Base-by-base conservation (phyloP, 768 basidiomycete genomes). In the Suillus luteus region DNA sequence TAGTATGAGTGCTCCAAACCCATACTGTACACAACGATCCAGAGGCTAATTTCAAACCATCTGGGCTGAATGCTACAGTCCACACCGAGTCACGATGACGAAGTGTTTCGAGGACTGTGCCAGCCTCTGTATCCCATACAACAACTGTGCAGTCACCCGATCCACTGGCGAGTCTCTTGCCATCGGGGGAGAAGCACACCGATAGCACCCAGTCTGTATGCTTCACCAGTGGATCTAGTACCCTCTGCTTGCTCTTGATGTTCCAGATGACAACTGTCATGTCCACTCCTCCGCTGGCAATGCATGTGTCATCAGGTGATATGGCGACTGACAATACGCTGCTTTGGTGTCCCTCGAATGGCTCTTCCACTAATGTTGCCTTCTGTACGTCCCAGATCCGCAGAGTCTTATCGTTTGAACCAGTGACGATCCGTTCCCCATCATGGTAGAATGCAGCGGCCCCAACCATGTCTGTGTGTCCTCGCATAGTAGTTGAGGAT, bases 151-250 rank as follows among this genome's bases (percentile, higher is more conserved):
- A 19, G 44, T 82, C 81, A 22, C 77, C 68, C 35, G 74, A 75
- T 2, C 78, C 80, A 15, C 79, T 79, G 38, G 77, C 79, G 22
- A 82, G 71, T 57, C 75, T 72, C 48, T 76, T 73, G 1, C 78
- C 79, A 68, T 81, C 78, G 33, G 80, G 79, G 10, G 78, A 79
- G 62, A 82, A 76, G 65, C 73, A 67, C 58, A 82, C 73, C 33
- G 72, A 73, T 33, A 33, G 4, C 33, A 33, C 33, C 33, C 33
- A 33, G 2, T 7, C 33, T 33, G 33, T 22, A 48, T 48, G 46
- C 46, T 48, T 48, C 46, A 48, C 46, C 22, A 48, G 46, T 12
- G 46, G 46, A 22, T 48, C 46, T 11, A 48, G 22, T 24, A 48
- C 46, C 22, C 14, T 48, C 22, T 24, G 46, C 46, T 12, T 48